Conservation (phyloP, 1,284 basidiomycete species). For the Rhodotorula sp. region DNA sequence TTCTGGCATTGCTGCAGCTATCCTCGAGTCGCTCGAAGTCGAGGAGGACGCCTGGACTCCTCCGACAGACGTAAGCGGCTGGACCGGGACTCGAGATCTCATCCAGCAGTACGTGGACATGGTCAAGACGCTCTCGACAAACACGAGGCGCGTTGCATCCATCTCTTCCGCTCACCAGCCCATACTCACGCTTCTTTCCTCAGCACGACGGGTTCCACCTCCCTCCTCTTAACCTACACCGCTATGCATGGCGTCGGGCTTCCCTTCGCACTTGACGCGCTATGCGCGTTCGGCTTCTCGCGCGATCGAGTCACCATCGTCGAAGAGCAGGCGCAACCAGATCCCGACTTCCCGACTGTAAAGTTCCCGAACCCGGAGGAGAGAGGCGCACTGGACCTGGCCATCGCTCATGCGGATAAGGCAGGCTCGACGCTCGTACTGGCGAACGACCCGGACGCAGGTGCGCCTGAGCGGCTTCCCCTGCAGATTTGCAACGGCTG, state of each 20-base stretch:
- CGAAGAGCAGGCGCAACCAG: slow-evolving; percentile 54
- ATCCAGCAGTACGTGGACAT: slow-evolving; percentile 56
- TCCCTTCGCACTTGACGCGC: slow-evolving; percentile 60
- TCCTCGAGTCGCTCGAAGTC: slow-evolving; percentile 63
- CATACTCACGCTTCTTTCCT: neutral
- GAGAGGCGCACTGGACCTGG: slow-evolving; percentile 63
- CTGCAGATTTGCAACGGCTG: slow-evolving; percentile 43
- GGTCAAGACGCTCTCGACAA: neutral
- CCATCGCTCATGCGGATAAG: slow-evolving; percentile 61
- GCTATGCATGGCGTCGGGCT: slow-evolving; percentile 84
- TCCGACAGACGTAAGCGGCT: slow-evolving; percentile 48
- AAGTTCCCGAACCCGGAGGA: slow-evolving; percentile 83
- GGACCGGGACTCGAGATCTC: slow-evolving; percentile 58
- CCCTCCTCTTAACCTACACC: slow-evolving; percentile 69
- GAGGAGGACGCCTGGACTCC: slow-evolving; percentile 54
- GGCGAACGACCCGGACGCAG: slow-evolving; percentile 78
- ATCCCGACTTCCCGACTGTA: slow-evolving; percentile 80
- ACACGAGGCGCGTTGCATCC: slow-evolving; percentile 16
- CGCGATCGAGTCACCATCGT: slow-evolving; percentile 24
- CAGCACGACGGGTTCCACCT: slow-evolving; percentile 22
- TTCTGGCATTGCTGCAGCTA: slow-evolving; percentile 65
- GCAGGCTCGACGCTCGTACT: slow-evolving; percentile 63
- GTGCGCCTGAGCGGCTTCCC: neutral
- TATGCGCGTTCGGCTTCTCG: slow-evolving; percentile 60
- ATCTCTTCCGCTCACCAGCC: neutral